phyloP scores from a whole-genome alignment of 2,329 filamentous ascomycete species.

The Botrytis medusae region DNA sequence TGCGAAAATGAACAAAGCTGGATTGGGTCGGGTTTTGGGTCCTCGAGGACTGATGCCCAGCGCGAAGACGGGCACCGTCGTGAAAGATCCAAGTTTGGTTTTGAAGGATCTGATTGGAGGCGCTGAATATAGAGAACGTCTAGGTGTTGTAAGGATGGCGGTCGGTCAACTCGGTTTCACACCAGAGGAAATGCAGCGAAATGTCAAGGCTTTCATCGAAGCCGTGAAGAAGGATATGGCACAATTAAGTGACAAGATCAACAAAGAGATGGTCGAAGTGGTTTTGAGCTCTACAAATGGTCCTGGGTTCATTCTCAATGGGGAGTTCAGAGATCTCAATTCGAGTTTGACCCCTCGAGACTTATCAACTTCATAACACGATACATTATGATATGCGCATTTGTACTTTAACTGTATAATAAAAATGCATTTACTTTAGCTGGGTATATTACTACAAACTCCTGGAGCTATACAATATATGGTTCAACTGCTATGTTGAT shows the following conservation, averaged over 20 bases:
- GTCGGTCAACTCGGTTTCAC: constrained; percentile 88
- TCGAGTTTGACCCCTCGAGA: constrained; percentile 55
- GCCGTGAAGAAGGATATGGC: constrained; percentile 76
- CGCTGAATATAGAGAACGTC: constrained; percentile 81
- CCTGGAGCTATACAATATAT: constrained; percentile 46
- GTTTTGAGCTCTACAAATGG: constrained; percentile 86
- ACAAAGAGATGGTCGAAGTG: constrained; percentile 72
- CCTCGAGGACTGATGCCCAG: constrained; percentile 92
- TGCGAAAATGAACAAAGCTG: constrained; percentile 76
- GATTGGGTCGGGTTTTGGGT: constrained; percentile 77
- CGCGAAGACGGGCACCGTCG: constrained; percentile 82
- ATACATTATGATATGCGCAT: constrained; percentile 25
- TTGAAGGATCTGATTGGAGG: constrained; percentile 82
- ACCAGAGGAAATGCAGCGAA: constrained; percentile 80
- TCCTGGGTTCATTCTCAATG: constrained; percentile 83
- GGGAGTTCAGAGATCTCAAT: constrained; percentile 66
- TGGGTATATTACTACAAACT: constrained; percentile 41
- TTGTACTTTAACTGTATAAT: constrained; percentile 44
- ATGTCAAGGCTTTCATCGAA: constrained; percentile 75
- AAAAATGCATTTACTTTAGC: constrained; percentile 35
- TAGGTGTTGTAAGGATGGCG: constrained; percentile 83
- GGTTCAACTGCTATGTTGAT: constrained; percentile 24
- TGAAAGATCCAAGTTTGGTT: constrained; percentile 71
- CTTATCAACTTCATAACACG: constrained; percentile 47
- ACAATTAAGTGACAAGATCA: constrained; percentile 60